Percentiles rank a stretch among this genome's conserved stretches.
phyloP scores from a whole-genome alignment of 352 stramenopile species.

The Pythium volutum region DNA sequence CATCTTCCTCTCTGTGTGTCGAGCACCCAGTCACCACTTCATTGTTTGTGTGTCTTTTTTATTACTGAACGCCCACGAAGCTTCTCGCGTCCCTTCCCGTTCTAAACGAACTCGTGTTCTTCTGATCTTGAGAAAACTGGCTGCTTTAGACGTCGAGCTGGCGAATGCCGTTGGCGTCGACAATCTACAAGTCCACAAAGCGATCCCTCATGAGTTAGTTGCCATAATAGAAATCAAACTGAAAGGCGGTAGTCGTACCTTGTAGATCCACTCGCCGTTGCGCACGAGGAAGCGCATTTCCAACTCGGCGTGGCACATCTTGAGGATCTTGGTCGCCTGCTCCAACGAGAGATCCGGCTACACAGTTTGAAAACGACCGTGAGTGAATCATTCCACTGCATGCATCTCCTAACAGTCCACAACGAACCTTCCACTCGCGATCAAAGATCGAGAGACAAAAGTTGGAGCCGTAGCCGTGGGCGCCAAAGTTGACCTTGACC shows the following conservation, averaged over 20 bases:
- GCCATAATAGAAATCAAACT: slow-evolving; percentile 1
- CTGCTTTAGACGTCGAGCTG: slow-evolving; percentile 49
- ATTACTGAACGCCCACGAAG: no score
- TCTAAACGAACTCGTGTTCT: no score
- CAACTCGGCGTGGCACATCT: slow-evolving; percentile 78
- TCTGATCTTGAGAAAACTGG: background rate
- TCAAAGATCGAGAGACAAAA: slow-evolving; percentile 89
- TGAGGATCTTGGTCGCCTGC: slow-evolving; percentile 65
- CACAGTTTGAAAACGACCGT: background rate
- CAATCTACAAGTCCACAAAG: slow-evolving; percentile 33
- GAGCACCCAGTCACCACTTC: no score
- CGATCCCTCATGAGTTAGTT: background rate
- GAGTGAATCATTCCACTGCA: background rate
- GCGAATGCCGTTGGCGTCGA: slow-evolving; percentile 65
- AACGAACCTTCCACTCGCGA: slow-evolving; percentile 72
- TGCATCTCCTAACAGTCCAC: background rate
- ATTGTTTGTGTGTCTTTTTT: no score
- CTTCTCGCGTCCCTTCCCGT: no score
- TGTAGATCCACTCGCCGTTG: slow-evolving; percentile 87
- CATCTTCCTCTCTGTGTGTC: no score
- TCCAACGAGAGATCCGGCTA: slow-evolving; percentile 78
- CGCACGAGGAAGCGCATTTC: slow-evolving; percentile 84
- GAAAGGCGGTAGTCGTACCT: slow-evolving; percentile 25
- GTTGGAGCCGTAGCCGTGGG: slow-evolving; percentile 79
- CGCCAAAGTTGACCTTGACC: slow-evolving; percentile 85